Conservation (phyloP, 345 rosid species). For the Eucalyptus cladocalyx region DNA sequence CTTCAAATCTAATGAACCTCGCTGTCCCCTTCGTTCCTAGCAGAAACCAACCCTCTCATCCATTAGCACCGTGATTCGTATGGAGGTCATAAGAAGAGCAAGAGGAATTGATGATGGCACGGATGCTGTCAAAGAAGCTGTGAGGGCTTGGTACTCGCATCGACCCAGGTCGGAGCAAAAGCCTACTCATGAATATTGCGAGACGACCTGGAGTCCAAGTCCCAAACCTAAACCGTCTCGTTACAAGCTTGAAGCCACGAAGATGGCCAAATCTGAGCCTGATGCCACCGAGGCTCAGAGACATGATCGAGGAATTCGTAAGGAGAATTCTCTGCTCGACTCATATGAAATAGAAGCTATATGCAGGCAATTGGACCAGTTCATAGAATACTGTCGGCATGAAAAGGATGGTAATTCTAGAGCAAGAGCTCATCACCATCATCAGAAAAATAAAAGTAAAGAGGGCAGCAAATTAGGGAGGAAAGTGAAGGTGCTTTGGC, state of each 20-base stretch:
- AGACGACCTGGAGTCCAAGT: background rate
- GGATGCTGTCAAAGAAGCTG: background rate
- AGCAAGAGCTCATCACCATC: background rate
- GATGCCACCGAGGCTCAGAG: background rate
- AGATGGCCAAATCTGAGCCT: background rate
- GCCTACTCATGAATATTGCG: background rate
- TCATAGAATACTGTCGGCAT: background rate
- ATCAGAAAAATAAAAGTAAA: background rate
- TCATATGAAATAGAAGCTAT: background rate
- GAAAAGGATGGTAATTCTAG: background rate
- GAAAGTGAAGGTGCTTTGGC: background rate
- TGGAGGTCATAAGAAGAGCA: background rate
- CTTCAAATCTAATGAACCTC: too few relatives aligned
- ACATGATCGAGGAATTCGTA: background rate
- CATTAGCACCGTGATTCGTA: background rate
- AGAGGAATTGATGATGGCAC: background rate
- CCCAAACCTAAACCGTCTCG: background rate
- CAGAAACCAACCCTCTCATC: background rate
- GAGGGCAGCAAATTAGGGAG: background rate
- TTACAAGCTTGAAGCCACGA: background rate
- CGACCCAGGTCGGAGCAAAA: background rate
- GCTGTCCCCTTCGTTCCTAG: background rate
- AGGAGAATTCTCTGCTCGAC: background rate
- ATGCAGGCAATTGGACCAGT: background rate
- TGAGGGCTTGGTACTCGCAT: background rate